Conservation (phyloP, 1,284 basidiomycete genomes). For the Tylopilus sp. region DNA sequence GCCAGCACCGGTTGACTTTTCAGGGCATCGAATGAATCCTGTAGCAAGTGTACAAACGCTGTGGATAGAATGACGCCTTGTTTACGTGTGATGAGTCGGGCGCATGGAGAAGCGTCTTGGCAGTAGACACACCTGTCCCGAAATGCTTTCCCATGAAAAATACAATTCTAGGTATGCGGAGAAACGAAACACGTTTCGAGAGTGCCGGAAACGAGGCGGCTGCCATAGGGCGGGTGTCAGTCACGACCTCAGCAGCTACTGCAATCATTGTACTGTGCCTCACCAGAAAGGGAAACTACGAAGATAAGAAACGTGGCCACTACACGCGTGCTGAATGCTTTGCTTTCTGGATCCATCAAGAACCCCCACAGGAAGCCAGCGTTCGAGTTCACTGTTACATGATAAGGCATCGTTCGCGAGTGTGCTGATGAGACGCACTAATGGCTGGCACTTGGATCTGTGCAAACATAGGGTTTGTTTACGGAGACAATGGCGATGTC, state of each 20-base stretch:
- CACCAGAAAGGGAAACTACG: constrained; percentile 41
- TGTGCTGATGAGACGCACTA: neutral
- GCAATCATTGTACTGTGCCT: constrained; percentile 1
- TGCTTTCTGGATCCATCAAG: constrained; percentile 3
- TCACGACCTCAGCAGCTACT: neutral
- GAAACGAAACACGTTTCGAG: constrained; percentile 48
- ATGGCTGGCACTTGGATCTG: neutral
- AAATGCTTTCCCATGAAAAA: constrained; percentile 83
- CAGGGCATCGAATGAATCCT: constrained; percentile 67
- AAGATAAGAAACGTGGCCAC: constrained; percentile 41
- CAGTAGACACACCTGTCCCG: constrained; percentile 54
- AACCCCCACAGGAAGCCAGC: neutral
- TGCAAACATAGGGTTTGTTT: no score
- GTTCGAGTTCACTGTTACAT: neutral
- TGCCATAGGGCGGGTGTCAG: constrained; percentile 27
- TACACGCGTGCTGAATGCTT: constrained; percentile 13
- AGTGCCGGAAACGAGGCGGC: constrained; percentile 68
- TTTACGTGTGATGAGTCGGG: neutral
- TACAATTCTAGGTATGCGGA: constrained; percentile 59
- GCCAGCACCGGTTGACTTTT: constrained; percentile 43
- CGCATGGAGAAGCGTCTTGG: neutral
- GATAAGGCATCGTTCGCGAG: neutral
- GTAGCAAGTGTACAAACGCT: constrained; percentile 73
- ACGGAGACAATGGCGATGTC: no score
- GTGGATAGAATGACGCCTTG: constrained; percentile 74